Percentiles rank a stretch among this genome's conserved stretches.
These are phyloP conservation scores for Malus hybrid DNA, from an alignment of 331 rosid genomes.

Conservation along the genomic window DNA sequence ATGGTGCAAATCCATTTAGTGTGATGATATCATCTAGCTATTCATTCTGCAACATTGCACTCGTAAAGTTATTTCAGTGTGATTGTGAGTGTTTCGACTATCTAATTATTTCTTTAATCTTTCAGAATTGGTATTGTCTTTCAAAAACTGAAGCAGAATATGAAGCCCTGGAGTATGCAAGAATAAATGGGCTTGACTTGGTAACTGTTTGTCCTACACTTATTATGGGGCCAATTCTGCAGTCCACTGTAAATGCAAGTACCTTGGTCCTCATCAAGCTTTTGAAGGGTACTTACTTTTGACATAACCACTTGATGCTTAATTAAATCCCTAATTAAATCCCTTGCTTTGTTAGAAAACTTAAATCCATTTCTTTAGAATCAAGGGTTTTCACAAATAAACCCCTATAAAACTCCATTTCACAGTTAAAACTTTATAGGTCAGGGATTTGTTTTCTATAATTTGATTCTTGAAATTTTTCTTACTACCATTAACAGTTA, in stretches of 20 bases:
- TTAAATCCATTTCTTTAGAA: too few species aligned
- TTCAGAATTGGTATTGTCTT: slow-evolving; percentile 67
- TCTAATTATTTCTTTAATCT: background rate
- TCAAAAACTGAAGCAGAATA: slow-evolving; percentile 76
- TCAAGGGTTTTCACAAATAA: too few species aligned
- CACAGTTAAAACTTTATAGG: too few species aligned
- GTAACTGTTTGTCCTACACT: slow-evolving; percentile 59
- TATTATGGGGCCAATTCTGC: slow-evolving; percentile 63
- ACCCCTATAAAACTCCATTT: too few species aligned
- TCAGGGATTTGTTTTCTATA: too few species aligned
- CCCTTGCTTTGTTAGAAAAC: background rate
- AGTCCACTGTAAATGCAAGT: slow-evolving; percentile 64
- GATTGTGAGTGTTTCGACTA: background rate
- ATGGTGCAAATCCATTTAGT: background rate
- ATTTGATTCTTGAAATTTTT: too few species aligned
- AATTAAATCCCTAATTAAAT: background rate
- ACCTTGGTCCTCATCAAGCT: slow-evolving; percentile 43
- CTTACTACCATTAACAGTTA: too few species aligned
- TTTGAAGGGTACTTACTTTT: slow-evolving; percentile 44
- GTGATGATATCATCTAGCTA: background rate
- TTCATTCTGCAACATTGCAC: background rate
- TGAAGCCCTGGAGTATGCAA: slow-evolving; percentile 49
- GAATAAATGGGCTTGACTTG: slow-evolving; percentile 36
- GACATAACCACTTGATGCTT: background rate
- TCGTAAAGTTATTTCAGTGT: background rate